These are phyloP conservation scores for Neopestalotiopsis clavispora DNA, from an alignment of 2,329 filamentous ascomycete genomes.

Conservation along the genomic window DNA sequence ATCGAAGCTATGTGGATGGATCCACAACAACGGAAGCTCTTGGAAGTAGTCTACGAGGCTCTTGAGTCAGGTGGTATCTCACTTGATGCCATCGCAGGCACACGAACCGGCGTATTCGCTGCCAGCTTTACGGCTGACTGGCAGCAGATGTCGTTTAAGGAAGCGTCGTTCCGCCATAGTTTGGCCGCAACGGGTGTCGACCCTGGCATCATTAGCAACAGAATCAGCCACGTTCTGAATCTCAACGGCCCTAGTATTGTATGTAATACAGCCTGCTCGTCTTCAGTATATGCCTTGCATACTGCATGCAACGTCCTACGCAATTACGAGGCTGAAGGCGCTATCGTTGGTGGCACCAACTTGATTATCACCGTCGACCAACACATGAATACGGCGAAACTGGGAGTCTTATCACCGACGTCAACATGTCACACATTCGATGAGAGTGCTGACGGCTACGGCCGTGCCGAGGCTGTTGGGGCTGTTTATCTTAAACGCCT, in stretches of 20 bases:
- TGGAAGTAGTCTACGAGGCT: slow-evolving; percentile 44
- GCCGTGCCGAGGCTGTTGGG: slow-evolving; percentile 53
- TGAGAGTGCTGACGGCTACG: slow-evolving; percentile 24
- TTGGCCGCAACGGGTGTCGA: slow-evolving; percentile 30
- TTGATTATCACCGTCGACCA: slow-evolving; percentile 36
- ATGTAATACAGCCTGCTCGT: slow-evolving; percentile 43
- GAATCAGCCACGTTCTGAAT: slow-evolving; percentile 39
- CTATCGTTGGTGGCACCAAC: slow-evolving; percentile 42
- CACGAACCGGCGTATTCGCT: slow-evolving; percentile 31
- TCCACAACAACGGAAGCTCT: slow-evolving; percentile 35
- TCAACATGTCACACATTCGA: slow-evolving; percentile 24
- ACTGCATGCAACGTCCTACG: slow-evolving; percentile 33
- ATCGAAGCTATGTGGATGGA: slow-evolving; percentile 36
- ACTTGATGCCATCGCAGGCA: slow-evolving; percentile 28
- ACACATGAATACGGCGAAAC: slow-evolving; percentile 35
- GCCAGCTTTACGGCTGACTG: slow-evolving; percentile 24
- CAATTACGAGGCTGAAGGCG: slow-evolving; percentile 34
- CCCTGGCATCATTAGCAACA: slow-evolving; percentile 35
- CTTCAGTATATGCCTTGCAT: slow-evolving; percentile 39
- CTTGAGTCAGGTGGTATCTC: slow-evolving; percentile 41
- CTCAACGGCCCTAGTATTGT: slow-evolving; percentile 36
- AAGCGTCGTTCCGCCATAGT: slow-evolving; percentile 18
- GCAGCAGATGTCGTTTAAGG: slow-evolving; percentile 23
- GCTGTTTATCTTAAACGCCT: slow-evolving; percentile 54
- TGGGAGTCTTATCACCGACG: slow-evolving; percentile 38